Evolutionary conservation across 1,284 basidiomycete species (phyloP).

Genomic region (Bondarzewia mesenterica): DNA sequence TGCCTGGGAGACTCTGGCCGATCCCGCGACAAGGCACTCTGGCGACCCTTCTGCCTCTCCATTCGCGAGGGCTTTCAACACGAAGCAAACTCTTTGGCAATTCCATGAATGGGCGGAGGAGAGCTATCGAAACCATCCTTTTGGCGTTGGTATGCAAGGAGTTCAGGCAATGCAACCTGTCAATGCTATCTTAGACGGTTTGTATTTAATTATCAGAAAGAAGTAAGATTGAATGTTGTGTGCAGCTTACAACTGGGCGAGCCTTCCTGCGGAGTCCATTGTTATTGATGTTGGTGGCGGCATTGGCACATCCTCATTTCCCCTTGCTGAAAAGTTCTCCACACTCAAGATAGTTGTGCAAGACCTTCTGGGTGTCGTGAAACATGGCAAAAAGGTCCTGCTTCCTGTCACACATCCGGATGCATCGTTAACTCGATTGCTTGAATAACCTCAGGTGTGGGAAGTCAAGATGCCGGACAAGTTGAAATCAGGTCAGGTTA

Average conservation of each 20-base stretch:
- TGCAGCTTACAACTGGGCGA: not conserved
- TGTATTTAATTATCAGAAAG: not conserved
- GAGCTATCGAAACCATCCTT: not conserved
- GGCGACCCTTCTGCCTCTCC: not conserved
- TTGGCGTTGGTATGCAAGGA: not conserved
- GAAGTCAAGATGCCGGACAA: not conserved
- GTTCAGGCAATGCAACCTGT: not conserved
- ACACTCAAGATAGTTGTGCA: not conserved
- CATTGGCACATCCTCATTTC: not conserved
- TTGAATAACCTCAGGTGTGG: not conserved
- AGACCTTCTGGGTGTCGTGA: not conserved
- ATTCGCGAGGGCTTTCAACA: not conserved
- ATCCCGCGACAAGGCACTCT: not conserved
- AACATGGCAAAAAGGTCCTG: not conserved
- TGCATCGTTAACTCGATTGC: not conserved
- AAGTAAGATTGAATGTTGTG: not conserved
- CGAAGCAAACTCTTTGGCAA: not conserved
- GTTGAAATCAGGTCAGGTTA: not conserved
- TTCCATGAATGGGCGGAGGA: not conserved
- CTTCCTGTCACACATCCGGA: no score
- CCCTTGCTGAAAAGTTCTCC: not conserved
- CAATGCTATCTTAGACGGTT: not conserved
- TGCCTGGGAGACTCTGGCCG: no score
- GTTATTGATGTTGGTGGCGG: constrained; percentile 1
- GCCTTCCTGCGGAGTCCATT: not conserved